phyloP scores from a whole-genome alignment of 495 filamentous ascomycete genomes.

The Pseudotulostoma volvatum region DNA sequence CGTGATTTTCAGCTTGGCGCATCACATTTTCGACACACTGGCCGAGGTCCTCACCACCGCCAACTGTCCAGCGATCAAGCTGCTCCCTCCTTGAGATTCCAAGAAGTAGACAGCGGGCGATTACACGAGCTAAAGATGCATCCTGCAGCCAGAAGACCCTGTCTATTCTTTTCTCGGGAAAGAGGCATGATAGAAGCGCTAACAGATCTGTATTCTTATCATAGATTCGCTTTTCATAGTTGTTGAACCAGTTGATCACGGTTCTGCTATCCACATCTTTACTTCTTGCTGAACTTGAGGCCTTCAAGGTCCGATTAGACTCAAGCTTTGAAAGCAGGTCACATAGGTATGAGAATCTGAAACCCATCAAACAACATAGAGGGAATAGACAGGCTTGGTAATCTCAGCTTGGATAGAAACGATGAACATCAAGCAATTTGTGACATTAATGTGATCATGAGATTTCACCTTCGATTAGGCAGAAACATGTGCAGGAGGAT shows the following conservation, averaged over 20 bases:
- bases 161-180: conserved; percentile 60
- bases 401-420: too few species aligned
- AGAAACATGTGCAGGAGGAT: too few species aligned
- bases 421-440: too few species aligned
- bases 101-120: conserved; percentile 47
- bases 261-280: conserved; percentile 19
- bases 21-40: conserved; percentile 53
- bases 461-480: too few species aligned
- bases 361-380: conserved; percentile 30
- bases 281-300: conserved; percentile 15
- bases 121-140: conserved; percentile 38
- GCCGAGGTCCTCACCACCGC: conserved; percentile 48
- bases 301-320: conserved; percentile 23
- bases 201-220: conserved; percentile 33
- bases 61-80: conserved; percentile 41
- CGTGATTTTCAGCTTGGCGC: conserved; percentile 39
- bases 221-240: conserved; percentile 35
- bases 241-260: conserved; percentile 43
- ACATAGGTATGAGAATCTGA: conserved; percentile 44
- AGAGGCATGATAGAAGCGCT: conserved; percentile 52
- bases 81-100: conserved; percentile 40
- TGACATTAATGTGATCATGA: too few species aligned
- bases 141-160: conserved; percentile 55
- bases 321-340: conserved; percentile 43
- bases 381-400: too few species aligned